Conservation (phyloP, 306 rosid species). For the Notholithocarpus densiflorus region DNA sequence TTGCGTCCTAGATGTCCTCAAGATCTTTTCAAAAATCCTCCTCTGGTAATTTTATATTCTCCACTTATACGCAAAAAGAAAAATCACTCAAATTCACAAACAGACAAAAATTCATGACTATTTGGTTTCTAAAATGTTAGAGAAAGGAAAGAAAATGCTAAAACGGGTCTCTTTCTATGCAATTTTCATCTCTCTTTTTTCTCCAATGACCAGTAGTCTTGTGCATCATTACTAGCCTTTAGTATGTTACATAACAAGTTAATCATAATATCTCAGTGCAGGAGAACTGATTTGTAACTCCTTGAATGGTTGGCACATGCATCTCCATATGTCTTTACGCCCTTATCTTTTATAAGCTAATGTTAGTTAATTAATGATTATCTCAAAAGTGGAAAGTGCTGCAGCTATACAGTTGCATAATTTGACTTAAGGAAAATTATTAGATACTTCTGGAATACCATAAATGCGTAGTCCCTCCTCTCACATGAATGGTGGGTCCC, state of each 20-base stretch:
- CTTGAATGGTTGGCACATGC: not conserved
- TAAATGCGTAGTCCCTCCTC: too few relatives aligned
- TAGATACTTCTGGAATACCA: too few relatives aligned
- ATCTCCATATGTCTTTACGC: not conserved
- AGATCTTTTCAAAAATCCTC: constrained; percentile 86
- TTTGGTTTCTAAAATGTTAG: constrained; percentile 1
- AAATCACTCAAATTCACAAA: not conserved
- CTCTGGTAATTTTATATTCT: constrained; percentile 60
- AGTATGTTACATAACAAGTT: not conserved
- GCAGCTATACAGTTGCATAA: not conserved
- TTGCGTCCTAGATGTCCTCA: constrained; percentile 84
- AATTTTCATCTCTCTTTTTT: not conserved
- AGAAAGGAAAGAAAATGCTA: not conserved
- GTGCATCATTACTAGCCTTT: not conserved
- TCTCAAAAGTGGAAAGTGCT: not conserved
- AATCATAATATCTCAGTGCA: not conserved
- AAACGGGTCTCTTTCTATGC: not conserved
- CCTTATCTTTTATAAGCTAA: not conserved
- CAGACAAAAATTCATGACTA: not conserved
- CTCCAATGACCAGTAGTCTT: not conserved
- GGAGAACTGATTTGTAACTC: not conserved
- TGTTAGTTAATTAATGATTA: not conserved
- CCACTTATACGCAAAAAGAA: not conserved
- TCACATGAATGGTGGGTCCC: too few relatives aligned
- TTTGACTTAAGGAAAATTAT: too few relatives aligned